phyloP scores from a whole-genome alignment of 2,329 filamentous ascomycete species.

The Phialemonium atrogriseum region DNA sequence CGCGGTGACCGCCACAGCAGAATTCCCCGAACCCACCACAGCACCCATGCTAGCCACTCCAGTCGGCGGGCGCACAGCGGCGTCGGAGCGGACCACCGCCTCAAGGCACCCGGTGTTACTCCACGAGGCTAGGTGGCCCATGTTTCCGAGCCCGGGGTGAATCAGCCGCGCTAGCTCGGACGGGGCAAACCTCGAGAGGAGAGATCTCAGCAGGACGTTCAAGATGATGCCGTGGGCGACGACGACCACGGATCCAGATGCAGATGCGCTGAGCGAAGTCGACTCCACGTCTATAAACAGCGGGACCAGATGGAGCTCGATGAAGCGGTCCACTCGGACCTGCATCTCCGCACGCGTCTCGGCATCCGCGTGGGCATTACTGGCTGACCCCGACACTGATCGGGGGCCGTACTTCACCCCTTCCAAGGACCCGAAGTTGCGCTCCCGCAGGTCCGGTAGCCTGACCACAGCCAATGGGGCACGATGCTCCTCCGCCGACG shows the following conservation, averaged over 20 bases:
- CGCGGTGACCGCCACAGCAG: background rate
- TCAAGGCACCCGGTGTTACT: slow-evolving; percentile 45
- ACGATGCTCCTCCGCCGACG: background rate
- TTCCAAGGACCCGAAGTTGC: slow-evolving; percentile 66
- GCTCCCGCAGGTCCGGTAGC: slow-evolving; percentile 54
- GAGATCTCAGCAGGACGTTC: slow-evolving; percentile 54
- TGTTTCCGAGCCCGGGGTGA: slow-evolving; percentile 9
- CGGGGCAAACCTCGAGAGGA: slow-evolving; percentile 46
- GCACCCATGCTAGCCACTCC: background rate
- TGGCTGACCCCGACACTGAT: slow-evolving; percentile 17
- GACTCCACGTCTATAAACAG: slow-evolving; percentile 30
- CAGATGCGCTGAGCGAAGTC: no score
- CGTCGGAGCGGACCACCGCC: slow-evolving; percentile 6
- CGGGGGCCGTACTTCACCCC: slow-evolving; percentile 46
- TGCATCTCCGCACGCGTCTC: slow-evolving; percentile 65
- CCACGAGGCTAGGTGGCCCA: slow-evolving; percentile 30
- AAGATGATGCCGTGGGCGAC: slow-evolving; percentile 82
- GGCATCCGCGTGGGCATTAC: slow-evolving; percentile 36
- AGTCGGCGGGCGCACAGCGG: background rate
- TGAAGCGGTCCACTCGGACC: slow-evolving; percentile 54
- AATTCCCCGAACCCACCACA: slow-evolving; percentile 6
- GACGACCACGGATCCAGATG: slow-evolving; percentile 46
- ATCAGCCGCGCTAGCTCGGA: slow-evolving; percentile 12
- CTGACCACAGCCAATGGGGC: slow-evolving; percentile 25
- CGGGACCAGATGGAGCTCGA: slow-evolving; percentile 55